Evolutionary conservation across 345 rosid genomes (phyloP), one percentile per base, ranked within the genome.

Genomic region (Syzygium grande): DNA sequence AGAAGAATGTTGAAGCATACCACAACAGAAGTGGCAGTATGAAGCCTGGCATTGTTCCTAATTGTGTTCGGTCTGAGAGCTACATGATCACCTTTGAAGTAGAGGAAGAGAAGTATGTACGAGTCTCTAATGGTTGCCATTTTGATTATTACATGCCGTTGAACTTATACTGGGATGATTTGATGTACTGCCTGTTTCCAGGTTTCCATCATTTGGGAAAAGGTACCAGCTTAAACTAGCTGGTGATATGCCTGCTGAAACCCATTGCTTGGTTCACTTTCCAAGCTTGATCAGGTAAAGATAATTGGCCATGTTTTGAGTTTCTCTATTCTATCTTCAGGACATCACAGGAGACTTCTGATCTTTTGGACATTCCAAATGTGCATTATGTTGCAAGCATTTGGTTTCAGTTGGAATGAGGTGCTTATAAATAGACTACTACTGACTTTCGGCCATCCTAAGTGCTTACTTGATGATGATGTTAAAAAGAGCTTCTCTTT

Each of bases 1-100:
- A 98, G 93, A 96, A 98, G 92, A 96, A 98, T 90, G 98, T 96
- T 3, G 99, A 98, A 94, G 98, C 99, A 85, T 96, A 94, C 93
- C 99, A 95, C 92, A 96, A 96, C 87, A 95, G 93, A 92, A 94
- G 96, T 80, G 87, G 95, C 88, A 91, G 95, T 89, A 93, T 95
- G 91, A 98, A 98, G 94, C 97, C 94, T 22, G 95, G 95, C 89
- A 93, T 93, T 65, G 96, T 98, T 88, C 99, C 99, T 51, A 98
- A 95, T 93, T 96, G 97, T 91, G 95, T 98, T 89, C 94, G 98
- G 43, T 94, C 99, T 21, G 99, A 98, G 90, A 94, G 93, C 93
- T 96, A 96, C 93, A 89, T 95, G 96, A 98, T 96, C 92, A 94
- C 96, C 87, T 98, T 98, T 58, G 99, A 96, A 94, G 91, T 96